Percentiles rank a stretch among this genome's conserved stretches.
These are phyloP conservation scores for Trametes pubescens DNA, from an alignment of 1,284 basidiomycete species.

Conservation along the genomic window DNA sequence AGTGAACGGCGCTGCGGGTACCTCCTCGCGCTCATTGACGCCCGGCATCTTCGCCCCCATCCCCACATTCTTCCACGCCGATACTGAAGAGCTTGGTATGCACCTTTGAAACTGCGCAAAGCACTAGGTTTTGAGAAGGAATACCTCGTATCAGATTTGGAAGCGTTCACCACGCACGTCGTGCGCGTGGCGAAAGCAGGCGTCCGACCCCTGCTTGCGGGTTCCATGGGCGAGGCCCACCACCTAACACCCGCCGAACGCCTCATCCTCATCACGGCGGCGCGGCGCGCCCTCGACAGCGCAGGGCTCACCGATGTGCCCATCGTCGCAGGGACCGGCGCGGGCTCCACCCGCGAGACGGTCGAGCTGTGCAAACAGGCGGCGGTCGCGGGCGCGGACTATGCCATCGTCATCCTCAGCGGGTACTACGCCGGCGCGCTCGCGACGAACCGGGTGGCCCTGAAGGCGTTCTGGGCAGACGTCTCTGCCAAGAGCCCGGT, in stretches of 20 bases:
- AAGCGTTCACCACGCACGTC: conserved; percentile 78
- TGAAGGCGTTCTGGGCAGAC: conserved; percentile 67
- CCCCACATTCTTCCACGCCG: conserved; percentile 81
- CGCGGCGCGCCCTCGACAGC: conserved; percentile 74
- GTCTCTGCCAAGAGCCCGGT: conserved; percentile 81
- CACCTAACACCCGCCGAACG: conserved; percentile 83
- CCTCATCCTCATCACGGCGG: conserved; percentile 68
- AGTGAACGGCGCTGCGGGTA: conserved; percentile 5
- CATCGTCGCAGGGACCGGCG: conserved; percentile 84
- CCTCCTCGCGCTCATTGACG: conserved; percentile 57
- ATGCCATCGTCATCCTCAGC: conserved; percentile 82
- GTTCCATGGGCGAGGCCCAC: conserved; percentile 84
- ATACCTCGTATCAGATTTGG: conserved; percentile 61
- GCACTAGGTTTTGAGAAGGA: background rate
- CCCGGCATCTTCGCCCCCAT: conserved; percentile 88
- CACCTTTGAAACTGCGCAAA: conserved; percentile 10
- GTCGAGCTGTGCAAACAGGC: conserved; percentile 77
- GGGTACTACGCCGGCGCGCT: conserved; percentile 87
- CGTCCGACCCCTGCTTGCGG: conserved; percentile 80
- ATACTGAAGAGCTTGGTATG: conserved; percentile 83
- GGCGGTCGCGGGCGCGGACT: conserved; percentile 83
- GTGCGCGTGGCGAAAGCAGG: conserved; percentile 74
- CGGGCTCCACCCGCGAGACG: conserved; percentile 82
- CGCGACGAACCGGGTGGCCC: conserved; percentile 63
- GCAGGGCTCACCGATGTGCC: conserved; percentile 69